phyloP scores from a whole-genome alignment of 306 rosid species.

The Nissolia schottii region DNA sequence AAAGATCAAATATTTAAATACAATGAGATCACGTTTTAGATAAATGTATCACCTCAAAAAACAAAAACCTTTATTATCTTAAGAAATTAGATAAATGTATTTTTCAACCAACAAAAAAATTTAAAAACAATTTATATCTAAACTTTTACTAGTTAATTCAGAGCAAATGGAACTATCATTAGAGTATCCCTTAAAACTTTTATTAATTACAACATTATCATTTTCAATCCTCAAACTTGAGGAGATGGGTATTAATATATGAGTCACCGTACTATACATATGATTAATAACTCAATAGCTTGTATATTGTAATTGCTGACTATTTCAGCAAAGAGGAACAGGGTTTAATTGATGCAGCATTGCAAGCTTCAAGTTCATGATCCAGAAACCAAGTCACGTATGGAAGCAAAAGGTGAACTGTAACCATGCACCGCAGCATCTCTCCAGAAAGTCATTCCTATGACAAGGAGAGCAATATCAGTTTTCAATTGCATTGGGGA shows the following conservation, averaged over 20 bases:
- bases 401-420: constrained; percentile 38
- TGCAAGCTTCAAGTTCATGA: constrained; percentile 8
- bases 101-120: too few relatives aligned
- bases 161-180: too few relatives aligned
- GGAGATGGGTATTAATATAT: not conserved
- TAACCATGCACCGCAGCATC: constrained; percentile 39
- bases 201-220: constrained; percentile 19
- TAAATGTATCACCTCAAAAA: too few relatives aligned
- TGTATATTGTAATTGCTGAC: not conserved
- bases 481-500: not conserved
- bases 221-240: not conserved
- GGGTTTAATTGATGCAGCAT: not conserved
- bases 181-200: not conserved
- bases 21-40: too few relatives aligned
- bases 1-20: too few relatives aligned
- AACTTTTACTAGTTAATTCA: too few relatives aligned
- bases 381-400: constrained; percentile 38
- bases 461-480: not conserved
- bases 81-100: too few relatives aligned
- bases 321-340: not conserved
- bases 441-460: constrained; percentile 50
- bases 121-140: too few relatives aligned
- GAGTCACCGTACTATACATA: constrained; percentile 3
- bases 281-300: not conserved
- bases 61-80: too few relatives aligned